A percentile compares a stretch with the other conserved stretches of the same genome.
These are phyloP conservation scores for Wallacemonas sp. DNA, from an alignment of 208 protist genomes.

Conservation along the genomic window DNA sequence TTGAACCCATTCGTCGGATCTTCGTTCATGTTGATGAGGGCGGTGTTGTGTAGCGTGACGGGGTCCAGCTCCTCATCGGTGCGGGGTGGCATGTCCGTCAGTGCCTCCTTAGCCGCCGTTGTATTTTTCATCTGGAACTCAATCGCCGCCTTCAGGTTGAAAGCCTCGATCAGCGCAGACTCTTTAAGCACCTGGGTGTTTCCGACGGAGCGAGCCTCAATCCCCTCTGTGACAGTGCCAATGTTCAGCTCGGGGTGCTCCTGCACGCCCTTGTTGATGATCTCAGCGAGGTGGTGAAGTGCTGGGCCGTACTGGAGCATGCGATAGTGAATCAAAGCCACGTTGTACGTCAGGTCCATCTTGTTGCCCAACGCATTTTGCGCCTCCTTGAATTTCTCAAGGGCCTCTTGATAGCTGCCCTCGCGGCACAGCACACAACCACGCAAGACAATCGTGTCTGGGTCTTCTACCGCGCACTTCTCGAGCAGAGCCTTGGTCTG, in stretches of 20 bases:
- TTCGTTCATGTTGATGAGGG: slow-evolving; percentile 96
- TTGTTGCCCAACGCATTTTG: slow-evolving; percentile 88
- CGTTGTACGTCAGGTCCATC: slow-evolving; percentile 95
- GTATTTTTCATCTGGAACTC: slow-evolving; percentile 94
- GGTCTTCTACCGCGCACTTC: slow-evolving; percentile 77
- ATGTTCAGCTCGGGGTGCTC: slow-evolving; percentile 95
- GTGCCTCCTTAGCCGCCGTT: slow-evolving; percentile 91
- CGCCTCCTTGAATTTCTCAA: slow-evolving; percentile 93
- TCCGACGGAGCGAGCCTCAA: slow-evolving; percentile 93
- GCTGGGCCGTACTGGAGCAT: slow-evolving; percentile 94
- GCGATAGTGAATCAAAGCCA: slow-evolving; percentile 95
- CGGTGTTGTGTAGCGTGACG: slow-evolving; percentile 98
- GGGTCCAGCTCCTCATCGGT: slow-evolving; percentile 96
- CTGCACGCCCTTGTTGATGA: slow-evolving; percentile 95
- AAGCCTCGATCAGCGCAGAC: slow-evolving; percentile 96
- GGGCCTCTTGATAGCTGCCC: slow-evolving; percentile 92
- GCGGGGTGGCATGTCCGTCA: slow-evolving; percentile 97
- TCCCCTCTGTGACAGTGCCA: slow-evolving; percentile 91
- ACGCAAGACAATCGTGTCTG: slow-evolving; percentile 86
- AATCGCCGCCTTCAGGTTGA: slow-evolving; percentile 98
- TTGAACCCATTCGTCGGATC: slow-evolving; percentile 94
- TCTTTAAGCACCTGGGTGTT: slow-evolving; percentile 96
- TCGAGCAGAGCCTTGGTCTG: slow-evolving; percentile 92
- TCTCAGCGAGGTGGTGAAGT: slow-evolving; percentile 94
- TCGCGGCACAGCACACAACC: slow-evolving; percentile 93